A percentile compares a stretch with the other conserved stretches of the same genome.
phyloP scores from a whole-genome alignment of 1,139 yeast species.

The Blastobotrys persicus region DNA sequence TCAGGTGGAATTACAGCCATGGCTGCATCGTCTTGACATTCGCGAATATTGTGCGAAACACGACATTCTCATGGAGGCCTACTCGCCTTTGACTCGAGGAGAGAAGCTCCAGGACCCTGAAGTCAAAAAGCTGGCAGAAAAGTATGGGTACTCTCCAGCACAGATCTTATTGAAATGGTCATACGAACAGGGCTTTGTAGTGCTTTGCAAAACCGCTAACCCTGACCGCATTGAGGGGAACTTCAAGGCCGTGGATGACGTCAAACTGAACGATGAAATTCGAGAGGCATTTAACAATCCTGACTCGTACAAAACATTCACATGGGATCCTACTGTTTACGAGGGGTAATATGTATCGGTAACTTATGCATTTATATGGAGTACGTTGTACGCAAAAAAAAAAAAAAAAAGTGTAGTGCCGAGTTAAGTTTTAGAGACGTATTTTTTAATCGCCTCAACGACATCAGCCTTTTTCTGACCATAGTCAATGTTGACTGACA shows the following conservation, averaged over 20 bases:
- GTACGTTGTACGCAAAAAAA: too few relatives aligned
- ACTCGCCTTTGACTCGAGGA: constrained; percentile 69
- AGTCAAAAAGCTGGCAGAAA: constrained; percentile 40
- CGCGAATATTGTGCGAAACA: constrained; percentile 52
- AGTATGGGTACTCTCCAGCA: constrained; percentile 42
- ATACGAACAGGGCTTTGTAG: constrained; percentile 47
- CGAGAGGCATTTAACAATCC: not conserved
- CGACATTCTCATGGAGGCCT: constrained; percentile 62
- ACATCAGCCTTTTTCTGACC: not conserved
- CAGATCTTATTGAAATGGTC: constrained; percentile 48
- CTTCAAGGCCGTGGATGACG: constrained; percentile 43
- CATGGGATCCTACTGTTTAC: constrained; percentile 2
- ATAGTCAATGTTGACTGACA: not conserved
- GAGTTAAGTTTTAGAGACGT: not conserved
- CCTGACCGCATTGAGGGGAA: constrained; percentile 48
- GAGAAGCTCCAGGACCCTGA: constrained; percentile 51
- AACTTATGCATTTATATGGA: too few relatives aligned
- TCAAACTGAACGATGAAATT: not conserved
- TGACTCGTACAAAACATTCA: constrained; percentile 1
- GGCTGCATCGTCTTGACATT: constrained; percentile 57
- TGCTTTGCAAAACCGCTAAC: constrained; percentile 66
- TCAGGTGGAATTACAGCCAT: constrained; percentile 55
- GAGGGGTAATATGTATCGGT: not conserved
- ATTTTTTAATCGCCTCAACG: not conserved
- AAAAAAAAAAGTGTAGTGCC: not conserved